Percentiles rank a stretch among this genome's conserved stretches.
Evolutionary conservation across 768 basidiomycete genomes (phyloP).

Genomic region (Russula sp.): DNA sequence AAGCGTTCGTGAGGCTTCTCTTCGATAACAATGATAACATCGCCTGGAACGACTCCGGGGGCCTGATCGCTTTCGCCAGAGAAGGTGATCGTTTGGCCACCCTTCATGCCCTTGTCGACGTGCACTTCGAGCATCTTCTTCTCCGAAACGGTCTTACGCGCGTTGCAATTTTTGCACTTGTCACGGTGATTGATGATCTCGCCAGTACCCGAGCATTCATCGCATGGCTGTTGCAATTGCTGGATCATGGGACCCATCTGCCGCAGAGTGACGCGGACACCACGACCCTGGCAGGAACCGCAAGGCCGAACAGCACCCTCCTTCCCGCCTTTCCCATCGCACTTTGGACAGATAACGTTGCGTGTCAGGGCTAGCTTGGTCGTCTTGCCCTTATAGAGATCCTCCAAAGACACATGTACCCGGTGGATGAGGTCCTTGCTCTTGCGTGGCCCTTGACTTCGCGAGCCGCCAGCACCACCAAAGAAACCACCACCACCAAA

Average conservation of each 20-base stretch:
- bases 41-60: constrained; percentile 85
- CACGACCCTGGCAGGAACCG: constrained; percentile 77
- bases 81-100: constrained; percentile 87
- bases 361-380: constrained; percentile 96
- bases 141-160: constrained; percentile 91
- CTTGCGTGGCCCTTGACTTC: constrained; percentile 69
- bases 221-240: constrained; percentile 93
- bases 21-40: constrained; percentile 91
- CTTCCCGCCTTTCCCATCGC: constrained; percentile 96
- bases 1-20: constrained; percentile 90
- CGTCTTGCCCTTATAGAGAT: constrained; percentile 98
- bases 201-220: constrained; percentile 90
- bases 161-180: constrained; percentile 88
- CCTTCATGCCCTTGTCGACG: constrained; percentile 98
- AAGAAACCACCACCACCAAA: constrained; percentile 82
- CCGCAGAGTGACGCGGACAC: constrained; percentile 84
- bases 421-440: constrained; percentile 99
- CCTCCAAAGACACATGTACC: constrained; percentile 93
- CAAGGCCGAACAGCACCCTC: constrained; percentile 90
- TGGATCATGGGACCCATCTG: constrained; percentile 99
- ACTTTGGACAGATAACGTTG: constrained; percentile 89
- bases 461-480: constrained; percentile 60
- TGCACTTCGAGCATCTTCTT: constrained; percentile 97
- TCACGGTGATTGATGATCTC: constrained; percentile 94
- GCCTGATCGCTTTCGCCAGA: constrained; percentile 90